Percentiles rank a stretch among this genome's conserved stretches.
phyloP scores from a whole-genome alignment of 2,329 filamentous ascomycete species.

The Sporothrix luriei region DNA sequence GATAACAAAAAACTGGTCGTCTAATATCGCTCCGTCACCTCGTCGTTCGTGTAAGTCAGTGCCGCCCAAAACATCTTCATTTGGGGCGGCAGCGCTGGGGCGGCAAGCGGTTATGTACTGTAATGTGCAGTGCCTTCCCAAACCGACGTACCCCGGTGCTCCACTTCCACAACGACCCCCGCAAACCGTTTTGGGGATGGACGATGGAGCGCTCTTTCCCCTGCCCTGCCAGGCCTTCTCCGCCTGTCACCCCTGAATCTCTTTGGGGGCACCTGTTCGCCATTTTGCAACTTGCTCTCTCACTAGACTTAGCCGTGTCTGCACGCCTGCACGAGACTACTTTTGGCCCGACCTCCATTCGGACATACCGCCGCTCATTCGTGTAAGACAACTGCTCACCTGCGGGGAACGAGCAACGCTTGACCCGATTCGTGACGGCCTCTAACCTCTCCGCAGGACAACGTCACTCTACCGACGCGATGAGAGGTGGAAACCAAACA shows the following conservation, averaged over 20 bases:
- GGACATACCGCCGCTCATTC: background rate
- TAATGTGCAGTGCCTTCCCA: background rate
- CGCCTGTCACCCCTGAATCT: background rate
- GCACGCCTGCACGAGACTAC: background rate
- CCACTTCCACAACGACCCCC: slow-evolving; percentile 3
- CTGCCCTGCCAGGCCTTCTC: background rate
- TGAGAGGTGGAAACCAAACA: background rate
- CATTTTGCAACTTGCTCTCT: background rate
- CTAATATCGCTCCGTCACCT: too few species aligned
- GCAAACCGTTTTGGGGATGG: slow-evolving; percentile 11
- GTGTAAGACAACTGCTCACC: slow-evolving; percentile 12
- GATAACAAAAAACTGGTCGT: background rate
- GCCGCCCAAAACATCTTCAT: slow-evolving; percentile 4
- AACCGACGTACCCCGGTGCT: slow-evolving; percentile 5
- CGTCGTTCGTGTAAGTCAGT: slow-evolving; percentile 1
- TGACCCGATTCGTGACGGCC: slow-evolving; percentile 7
- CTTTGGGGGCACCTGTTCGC: background rate
- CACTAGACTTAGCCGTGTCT: background rate
- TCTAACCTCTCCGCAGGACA: background rate
- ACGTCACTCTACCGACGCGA: background rate
- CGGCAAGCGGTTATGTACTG: slow-evolving; percentile 21
- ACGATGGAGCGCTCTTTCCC: background rate
- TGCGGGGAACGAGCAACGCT: background rate
- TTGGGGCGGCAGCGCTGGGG: slow-evolving; percentile 24
- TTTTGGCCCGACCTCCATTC: background rate